phyloP scores from a whole-genome alignment of 2,329 filamentous ascomycete species.

The Aspergillus tanneri region DNA sequence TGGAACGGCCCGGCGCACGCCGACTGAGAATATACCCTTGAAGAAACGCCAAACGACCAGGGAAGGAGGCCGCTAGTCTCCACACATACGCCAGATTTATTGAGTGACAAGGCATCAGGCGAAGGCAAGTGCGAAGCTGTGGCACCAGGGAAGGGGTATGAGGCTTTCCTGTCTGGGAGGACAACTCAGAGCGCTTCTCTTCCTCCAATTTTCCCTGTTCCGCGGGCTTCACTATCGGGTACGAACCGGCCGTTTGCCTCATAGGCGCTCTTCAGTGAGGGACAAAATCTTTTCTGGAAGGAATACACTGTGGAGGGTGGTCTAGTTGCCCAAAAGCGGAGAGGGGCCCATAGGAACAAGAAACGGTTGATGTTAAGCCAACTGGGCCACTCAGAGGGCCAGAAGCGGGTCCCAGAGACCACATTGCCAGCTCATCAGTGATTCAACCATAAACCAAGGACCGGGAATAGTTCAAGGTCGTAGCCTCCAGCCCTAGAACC shows the following conservation, averaged over 20 bases:
- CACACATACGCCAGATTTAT: slow-evolving; percentile 24
- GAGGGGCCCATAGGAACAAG: slow-evolving; percentile 21
- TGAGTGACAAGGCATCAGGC: slow-evolving; percentile 21
- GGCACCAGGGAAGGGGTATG: slow-evolving; percentile 24
- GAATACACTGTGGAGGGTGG: slow-evolving; percentile 16
- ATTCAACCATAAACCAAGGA: slow-evolving; percentile 17
- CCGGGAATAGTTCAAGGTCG: background rate
- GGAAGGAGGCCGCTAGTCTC: slow-evolving; percentile 24
- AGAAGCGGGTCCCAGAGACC: slow-evolving; percentile 15
- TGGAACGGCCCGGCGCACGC: slow-evolving; percentile 49
- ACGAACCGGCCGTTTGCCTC: slow-evolving; percentile 22
- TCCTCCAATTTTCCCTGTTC: slow-evolving; percentile 9
- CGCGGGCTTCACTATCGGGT: slow-evolving; percentile 21
- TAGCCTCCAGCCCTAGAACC: slow-evolving; percentile 16
- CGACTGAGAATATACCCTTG: slow-evolving; percentile 40
- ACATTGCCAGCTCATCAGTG: slow-evolving; percentile 35
- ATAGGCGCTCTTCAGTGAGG: slow-evolving; percentile 16
- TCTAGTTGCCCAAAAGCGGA: slow-evolving; percentile 33
- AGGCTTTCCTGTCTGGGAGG: slow-evolving; percentile 11
- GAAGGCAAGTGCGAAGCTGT: slow-evolving; percentile 18
- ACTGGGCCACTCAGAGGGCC: too few species aligned
- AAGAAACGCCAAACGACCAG: slow-evolving; percentile 36
- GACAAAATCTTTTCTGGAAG: slow-evolving; percentile 20
- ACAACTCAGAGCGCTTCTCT: slow-evolving; percentile 27
- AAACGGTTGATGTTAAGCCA: slow-evolving; percentile 28